These are phyloP conservation scores for Dipteronia sinensis DNA, from an alignment of 345 rosid species.

Conservation along the genomic window DNA sequence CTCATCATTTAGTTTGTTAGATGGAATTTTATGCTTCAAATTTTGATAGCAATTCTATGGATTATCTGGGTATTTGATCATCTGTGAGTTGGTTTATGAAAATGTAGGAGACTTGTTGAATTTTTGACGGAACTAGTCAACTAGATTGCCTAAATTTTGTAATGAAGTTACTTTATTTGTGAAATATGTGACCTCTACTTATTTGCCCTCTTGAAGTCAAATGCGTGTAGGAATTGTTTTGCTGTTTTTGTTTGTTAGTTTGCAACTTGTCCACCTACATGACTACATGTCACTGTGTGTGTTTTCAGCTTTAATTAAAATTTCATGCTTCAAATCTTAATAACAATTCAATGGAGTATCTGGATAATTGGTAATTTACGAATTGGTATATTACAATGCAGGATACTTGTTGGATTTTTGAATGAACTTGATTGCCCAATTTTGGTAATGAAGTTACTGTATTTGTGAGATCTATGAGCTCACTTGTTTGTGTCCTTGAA, in stretches of 20 bases:
- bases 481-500: neutral
- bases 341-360: neutral
- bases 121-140: neutral
- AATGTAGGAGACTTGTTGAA: neutral
- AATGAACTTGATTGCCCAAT: neutral
- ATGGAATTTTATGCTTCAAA: neutral
- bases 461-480: no score
- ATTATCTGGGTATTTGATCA: constrained; percentile 1
- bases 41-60: neutral
- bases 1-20: neutral
- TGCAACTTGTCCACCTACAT: no score
- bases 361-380: neutral
- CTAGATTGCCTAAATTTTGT: neutral
- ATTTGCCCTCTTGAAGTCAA: no score
- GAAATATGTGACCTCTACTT: no score
- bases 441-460: neutral
- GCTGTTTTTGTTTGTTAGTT: no score
- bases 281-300: no score
- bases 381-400: neutral
- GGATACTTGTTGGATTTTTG: neutral
- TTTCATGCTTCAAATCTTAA: neutral
- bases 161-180: no score
- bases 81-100: neutral
- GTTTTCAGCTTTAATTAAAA: no score
- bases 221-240: neutral